Conservation (phyloP, 495 filamentous ascomycete genomes). For the Opeltia flavorubescens region DNA sequence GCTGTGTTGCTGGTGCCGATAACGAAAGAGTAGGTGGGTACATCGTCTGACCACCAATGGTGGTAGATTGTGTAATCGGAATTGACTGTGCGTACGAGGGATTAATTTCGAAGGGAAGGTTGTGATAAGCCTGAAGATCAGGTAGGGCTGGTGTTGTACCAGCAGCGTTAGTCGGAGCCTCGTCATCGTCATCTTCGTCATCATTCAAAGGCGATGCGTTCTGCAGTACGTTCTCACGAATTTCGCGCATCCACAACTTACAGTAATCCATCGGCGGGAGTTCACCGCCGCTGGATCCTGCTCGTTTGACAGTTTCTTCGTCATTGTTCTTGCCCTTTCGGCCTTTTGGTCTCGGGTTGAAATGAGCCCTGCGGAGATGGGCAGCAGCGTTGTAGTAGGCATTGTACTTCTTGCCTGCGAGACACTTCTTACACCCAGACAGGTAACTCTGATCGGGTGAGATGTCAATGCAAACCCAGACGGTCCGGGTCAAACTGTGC, state of each 20-base stretch:
- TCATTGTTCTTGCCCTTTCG: slow-evolving; percentile 39
- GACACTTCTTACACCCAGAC: slow-evolving; percentile 78
- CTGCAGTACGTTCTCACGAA: slow-evolving; percentile 34
- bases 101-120: not conserved
- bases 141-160: not conserved
- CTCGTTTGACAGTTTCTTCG: slow-evolving; percentile 46
- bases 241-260: slow-evolving; percentile 71
- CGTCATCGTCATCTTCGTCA: not conserved
- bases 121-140: not conserved
- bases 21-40: not conserved
- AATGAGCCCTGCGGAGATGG: slow-evolving; percentile 81
- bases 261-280: slow-evolving; percentile 68
- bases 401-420: slow-evolving; percentile 62
- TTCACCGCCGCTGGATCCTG: slow-evolving; percentile 73
- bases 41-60: not conserved
- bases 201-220: slow-evolving; percentile 9
- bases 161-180: not conserved
- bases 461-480: slow-evolving; percentile 68
- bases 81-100: not conserved
- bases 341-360: slow-evolving; percentile 45
- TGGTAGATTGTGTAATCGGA: not conserved
- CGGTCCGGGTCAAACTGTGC: slow-evolving; percentile 58
- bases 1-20: not conserved
- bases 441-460: slow-evolving; percentile 48
- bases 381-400: slow-evolving; percentile 95